Evolutionary conservation across 1,284 basidiomycete genomes (phyloP), one percentile per base, ranked within the genome.

Genomic region (Fomitopsis pinicola): DNA sequence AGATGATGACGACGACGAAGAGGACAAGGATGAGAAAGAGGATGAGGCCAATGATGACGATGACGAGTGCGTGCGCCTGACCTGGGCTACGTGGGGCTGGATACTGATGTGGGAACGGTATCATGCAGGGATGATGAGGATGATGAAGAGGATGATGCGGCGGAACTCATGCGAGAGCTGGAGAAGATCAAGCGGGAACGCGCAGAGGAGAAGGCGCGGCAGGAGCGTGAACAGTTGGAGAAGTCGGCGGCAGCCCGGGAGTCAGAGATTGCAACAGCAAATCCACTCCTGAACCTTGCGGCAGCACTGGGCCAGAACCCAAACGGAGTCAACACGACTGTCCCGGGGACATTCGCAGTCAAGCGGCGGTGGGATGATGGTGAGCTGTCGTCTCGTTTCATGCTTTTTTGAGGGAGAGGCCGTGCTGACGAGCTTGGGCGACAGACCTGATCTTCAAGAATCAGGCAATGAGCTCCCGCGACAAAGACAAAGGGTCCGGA

Each of bases 381-480:
- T 92, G 33, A 52, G 84, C 42, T 35, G 42, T 66, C 36, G 22
- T 38, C 12, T 45, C 15, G 38, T 40, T 40, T 40, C 12, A 40
- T 40, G 38, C 40, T 30, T 45, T 17, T 30, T 6, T 26, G 28
- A 14, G 44, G 19, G 10, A 46, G 33, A 17, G 17, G 48, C 53
- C 42, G 12, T 42, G 42, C 42, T 62, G 38, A 58, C 56, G 50
- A 35, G 9, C 58, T 30, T 17, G 54, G 38, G 38, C 55, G 56
- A 38, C 57, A 93, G 93, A 98, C 76, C 79, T 97, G 61, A 95
- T 98, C 70, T 98, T 98, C 85, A 97, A 97, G 79, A 97, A 97
- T 73, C 95, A 98, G 76, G 92, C 95, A 0, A 87, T 88, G 74
- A 84, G 82, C 55, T 74, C 78, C 40, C 80, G 78, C 60, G 84